Evolutionary conservation across 1,284 basidiomycete genomes (phyloP), one percentile per base, ranked within the genome.

Genomic region (Porogramme epimiltina): DNA sequence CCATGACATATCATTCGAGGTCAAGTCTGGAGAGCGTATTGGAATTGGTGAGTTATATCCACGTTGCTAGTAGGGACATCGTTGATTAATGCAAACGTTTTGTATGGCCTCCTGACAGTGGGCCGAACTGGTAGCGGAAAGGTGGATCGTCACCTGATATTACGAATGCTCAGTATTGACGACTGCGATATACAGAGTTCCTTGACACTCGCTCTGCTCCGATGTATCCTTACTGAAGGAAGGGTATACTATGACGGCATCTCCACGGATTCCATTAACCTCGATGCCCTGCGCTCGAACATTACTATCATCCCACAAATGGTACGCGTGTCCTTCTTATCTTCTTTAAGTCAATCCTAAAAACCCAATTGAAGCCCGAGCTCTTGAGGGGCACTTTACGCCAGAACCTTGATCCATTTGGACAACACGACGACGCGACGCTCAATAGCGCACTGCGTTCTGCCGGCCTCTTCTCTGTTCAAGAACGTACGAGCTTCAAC

Each of bases 71-170:
- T n/a, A n/a, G n/a, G n/a, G n/a, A n/a, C n/a, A n/a, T n/a, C n/a
- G n/a, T n/a, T n/a, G n/a, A n/a, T n/a, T n/a, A n/a, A n/a, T n/a
- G n/a, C n/a, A n/a, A n/a, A n/a, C n/a, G n/a, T n/a, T n/a, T n/a
- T n/a, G n/a, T n/a, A n/a, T n/a, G n/a, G n/a, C 23, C 16, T 3
- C 2, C 53, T 57, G 70, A 45, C 81, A 82, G 84, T 87, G 18
- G 88, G 89, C 19, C 75, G 89, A 28, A 91, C 89, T 0, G 89
- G 89, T 15, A 85, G 82, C 57, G 89, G 88, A 45, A 91, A 91
- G 72, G 80, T 79, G 51, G n/a, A n/a, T 10, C 34, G 51, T 20
- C 3, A 31, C 1, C 18, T 31, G 70, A 45, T 64, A 73, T 49
- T 65, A 70, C 45, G 71, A 69, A n/a, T 23, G 78, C 13, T 18